Percentiles rank a stretch among this genome's conserved stretches.
Evolutionary conservation across 2,329 filamentous ascomycete species (phyloP).

Genomic region (Rhinocladiella similis): DNA sequence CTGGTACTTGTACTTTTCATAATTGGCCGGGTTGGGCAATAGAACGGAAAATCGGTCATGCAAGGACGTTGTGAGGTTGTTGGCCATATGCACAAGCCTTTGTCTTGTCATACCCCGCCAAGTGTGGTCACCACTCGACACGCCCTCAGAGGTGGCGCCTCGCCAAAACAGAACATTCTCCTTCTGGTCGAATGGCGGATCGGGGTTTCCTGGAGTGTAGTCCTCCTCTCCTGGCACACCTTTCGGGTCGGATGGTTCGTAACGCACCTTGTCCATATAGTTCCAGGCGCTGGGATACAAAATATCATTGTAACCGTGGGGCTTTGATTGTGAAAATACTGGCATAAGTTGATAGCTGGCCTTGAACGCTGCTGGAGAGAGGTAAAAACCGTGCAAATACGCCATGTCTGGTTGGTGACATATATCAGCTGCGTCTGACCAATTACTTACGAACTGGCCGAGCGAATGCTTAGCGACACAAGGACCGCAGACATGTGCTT

Average conservation of each 20-base stretch:
- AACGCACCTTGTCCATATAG: conserved; percentile 59
- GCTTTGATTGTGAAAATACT: conserved; percentile 74
- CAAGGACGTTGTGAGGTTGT: conserved; percentile 52
- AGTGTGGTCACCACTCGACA: conserved; percentile 47
- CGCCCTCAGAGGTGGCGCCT: conserved; percentile 62
- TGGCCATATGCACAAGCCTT: conserved; percentile 69
- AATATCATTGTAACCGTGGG: conserved; percentile 73
- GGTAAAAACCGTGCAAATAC: conserved; percentile 71
- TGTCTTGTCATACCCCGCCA: conserved; percentile 70
- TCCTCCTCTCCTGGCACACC: conserved; percentile 32
- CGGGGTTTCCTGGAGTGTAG: conserved; percentile 40
- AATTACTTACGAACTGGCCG: conserved; percentile 66
- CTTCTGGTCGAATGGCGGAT: conserved; percentile 61
- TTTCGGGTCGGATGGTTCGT: conserved; percentile 49
- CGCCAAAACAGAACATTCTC: conserved; percentile 71
- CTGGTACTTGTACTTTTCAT: conserved; percentile 56
- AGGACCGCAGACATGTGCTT: conserved; percentile 61
- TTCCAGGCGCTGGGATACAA: conserved; percentile 68
- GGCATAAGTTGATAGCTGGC: conserved; percentile 67
- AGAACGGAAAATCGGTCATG: conserved; percentile 54
- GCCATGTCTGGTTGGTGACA: conserved; percentile 78
- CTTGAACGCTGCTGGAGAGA: conserved; percentile 62
- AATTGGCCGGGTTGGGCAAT: conserved; percentile 44
- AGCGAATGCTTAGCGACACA: conserved; percentile 66
- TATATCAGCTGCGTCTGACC: conserved; percentile 63